Base-by-base conservation (phyloP, 176 grass and related monocot species). In the Metroxylon sagu region DNA sequence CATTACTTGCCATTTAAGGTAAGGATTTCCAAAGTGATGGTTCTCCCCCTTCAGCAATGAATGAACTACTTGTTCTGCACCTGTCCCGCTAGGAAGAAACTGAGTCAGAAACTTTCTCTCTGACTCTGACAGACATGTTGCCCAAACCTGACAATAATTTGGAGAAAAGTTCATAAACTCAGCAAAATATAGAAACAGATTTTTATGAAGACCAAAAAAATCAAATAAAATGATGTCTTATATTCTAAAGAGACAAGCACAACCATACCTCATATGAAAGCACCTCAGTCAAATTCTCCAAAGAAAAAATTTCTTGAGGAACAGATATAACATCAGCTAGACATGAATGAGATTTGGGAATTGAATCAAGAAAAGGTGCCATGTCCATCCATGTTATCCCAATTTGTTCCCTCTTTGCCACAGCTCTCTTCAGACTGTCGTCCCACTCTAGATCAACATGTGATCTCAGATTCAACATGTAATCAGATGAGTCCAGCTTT, bases 351-450 rank as follows among this genome's bases (percentile, higher is more conserved):
- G 71, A 26, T 50, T 81, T 30, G 5, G 56, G 63, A 49, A 54
- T 72, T 1, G 68, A 62, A 52, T 93, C 80, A 54, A 93, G 50
- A 53, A 87, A 93, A 53, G 89, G 80, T 28, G 74, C 62, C 35
- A 93, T 57, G 51, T 93, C 89, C 71, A 72, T 79, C 89, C 89
- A 93, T 69, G 68, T 77, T 64, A 93, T 53, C 57, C 89, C 84
- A 54, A 93, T 71, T 77, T 87, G 89, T 55, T 93, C 89, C 66
- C 75, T 80, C 67, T 81, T 75, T 73, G 89, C 60, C 59, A 84
- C 63, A 59, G 82, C 84, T 75, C 68, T 87, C 67, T 74, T 87
- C 50, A 77, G 74, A 26, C 52, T 27, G 17, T 82, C 80, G 26
- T 93, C 77, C 83, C 83, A 93, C 50, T 76, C 70, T 55, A 93